These are phyloP conservation scores for Cyclotella distinguenda DNA, from an alignment of 108 stramenopile genomes.

Conservation along the genomic window DNA sequence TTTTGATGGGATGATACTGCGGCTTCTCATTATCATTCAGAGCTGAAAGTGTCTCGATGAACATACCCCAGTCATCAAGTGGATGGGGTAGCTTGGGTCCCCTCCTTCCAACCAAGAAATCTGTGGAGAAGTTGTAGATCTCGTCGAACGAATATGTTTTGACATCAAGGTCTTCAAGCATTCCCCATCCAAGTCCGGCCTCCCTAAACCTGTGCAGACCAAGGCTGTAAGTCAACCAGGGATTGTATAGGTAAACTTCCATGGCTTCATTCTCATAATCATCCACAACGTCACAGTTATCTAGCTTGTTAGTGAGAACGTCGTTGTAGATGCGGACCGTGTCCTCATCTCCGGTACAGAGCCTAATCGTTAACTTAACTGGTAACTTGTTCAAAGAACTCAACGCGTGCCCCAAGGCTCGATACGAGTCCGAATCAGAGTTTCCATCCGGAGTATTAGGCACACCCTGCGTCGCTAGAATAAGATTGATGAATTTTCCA, in stretches of 20 bases:
- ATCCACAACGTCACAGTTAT: conserved; percentile 75
- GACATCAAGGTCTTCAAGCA: conserved; percentile 52
- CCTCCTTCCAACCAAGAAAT: not conserved
- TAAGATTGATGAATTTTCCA: conserved; percentile 19
- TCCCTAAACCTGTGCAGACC: conserved; percentile 52
- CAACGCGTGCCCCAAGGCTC: conserved; percentile 41
- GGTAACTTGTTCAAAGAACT: conserved; percentile 50
- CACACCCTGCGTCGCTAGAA: conserved; percentile 28
- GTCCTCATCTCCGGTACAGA: conserved; percentile 76
- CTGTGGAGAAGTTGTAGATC: conserved; percentile 12
- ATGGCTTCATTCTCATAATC: conserved; percentile 59
- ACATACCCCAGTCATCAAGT: conserved; percentile 14
- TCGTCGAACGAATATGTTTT: conserved; percentile 9
- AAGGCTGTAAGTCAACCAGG: conserved; percentile 55
- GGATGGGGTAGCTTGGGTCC: conserved; percentile 27
- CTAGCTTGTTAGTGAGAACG: conserved; percentile 45
- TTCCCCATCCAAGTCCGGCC: conserved; percentile 22
- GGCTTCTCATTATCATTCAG: conserved; percentile 18
- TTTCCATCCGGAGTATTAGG: conserved; percentile 28
- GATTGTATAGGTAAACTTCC: conserved; percentile 48
- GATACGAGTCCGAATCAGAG: conserved; percentile 9
- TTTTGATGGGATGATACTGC: conserved; percentile 37
- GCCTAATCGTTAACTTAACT: conserved; percentile 65
- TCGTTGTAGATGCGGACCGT: conserved; percentile 55
- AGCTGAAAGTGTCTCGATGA: conserved; percentile 20